Conservation (phyloP, 441 rosid species). For the Populus tomentosa region DNA sequence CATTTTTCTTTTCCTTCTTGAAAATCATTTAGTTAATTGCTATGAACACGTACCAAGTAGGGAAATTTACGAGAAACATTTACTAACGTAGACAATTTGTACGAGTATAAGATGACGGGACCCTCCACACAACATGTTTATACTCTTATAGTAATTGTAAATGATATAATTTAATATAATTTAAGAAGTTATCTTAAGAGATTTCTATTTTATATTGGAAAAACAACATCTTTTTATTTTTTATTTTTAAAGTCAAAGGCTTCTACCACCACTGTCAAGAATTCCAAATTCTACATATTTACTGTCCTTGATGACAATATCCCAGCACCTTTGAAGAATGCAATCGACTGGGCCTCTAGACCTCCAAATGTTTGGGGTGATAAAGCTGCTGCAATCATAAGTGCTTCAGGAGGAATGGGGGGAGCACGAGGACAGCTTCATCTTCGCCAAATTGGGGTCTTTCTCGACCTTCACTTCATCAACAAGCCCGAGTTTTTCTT, state of each 20-base stretch:
- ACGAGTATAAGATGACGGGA: no score
- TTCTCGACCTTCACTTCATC: constrained; percentile 40
- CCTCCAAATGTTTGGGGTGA: constrained; percentile 42
- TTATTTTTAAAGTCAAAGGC: neutral
- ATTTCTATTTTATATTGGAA: no score
- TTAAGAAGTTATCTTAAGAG: no score
- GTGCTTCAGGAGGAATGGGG: constrained; percentile 32
- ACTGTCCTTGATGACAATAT: neutral
- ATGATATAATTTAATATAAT: no score
- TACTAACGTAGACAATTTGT: no score
- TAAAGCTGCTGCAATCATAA: constrained; percentile 40
- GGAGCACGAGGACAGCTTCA: constrained; percentile 35
- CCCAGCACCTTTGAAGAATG: constrained; percentile 46
- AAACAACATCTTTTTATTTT: no score
- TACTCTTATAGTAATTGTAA: no score
- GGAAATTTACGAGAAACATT: no score
- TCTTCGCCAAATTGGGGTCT: neutral
- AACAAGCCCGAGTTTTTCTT: constrained; percentile 19
- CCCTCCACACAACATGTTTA: no score
- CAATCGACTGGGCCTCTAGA: constrained; percentile 51
- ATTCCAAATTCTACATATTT: neutral
- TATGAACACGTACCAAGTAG: no score
- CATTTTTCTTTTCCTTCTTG: no score
- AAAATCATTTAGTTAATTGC: no score
- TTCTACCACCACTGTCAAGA: neutral